A percentile compares a stretch with the other conserved stretches of the same genome.
These are phyloP conservation scores for Blepharisma japonicum DNA, from an alignment of 73 alveolate genomes.

Conservation along the genomic window DNA sequence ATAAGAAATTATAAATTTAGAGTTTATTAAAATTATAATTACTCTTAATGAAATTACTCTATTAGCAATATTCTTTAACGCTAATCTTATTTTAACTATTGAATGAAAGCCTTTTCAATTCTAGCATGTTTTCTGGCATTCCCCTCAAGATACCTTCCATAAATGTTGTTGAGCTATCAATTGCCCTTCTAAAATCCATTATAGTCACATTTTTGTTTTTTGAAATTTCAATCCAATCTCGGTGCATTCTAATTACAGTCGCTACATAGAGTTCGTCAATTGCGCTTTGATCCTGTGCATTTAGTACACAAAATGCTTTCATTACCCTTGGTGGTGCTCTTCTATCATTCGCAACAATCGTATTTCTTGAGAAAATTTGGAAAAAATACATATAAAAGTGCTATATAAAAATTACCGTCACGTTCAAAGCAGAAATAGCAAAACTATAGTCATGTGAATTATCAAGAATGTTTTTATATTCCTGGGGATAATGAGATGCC, in stretches of 20 bases:
- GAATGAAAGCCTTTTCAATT: background rate
- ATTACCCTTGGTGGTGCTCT: slow-evolving; percentile 19
- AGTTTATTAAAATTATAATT: no score
- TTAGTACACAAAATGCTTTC: slow-evolving; percentile 5
- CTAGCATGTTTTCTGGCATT: background rate
- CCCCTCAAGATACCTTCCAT: background rate
- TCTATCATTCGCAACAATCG: background rate
- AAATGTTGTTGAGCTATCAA: background rate
- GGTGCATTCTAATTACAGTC: slow-evolving; percentile 7
- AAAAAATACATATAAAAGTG: slow-evolving; percentile 6
- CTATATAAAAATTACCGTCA: background rate
- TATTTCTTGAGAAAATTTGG: slow-evolving; percentile 8
- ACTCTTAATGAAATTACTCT: no score
- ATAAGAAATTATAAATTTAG: no score
- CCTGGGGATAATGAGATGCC: slow-evolving; percentile 39
- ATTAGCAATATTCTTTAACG: no score
- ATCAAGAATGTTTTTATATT: slow-evolving; percentile 5
- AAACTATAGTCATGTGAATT: slow-evolving; percentile 29
- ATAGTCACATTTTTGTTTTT: background rate
- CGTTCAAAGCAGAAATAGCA: slow-evolving; percentile 22
- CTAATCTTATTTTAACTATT: no score
- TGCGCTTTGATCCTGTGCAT: slow-evolving; percentile 2
- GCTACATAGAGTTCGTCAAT: slow-evolving; percentile 20
- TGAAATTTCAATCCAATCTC: background rate
- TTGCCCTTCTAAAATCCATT: slow-evolving; percentile 15